A percentile compares a stretch with the other conserved stretches of the same genome.
Evolutionary conservation across 2,329 filamentous ascomycete species (phyloP).

Genomic region (Fusarium sulawesiense): DNA sequence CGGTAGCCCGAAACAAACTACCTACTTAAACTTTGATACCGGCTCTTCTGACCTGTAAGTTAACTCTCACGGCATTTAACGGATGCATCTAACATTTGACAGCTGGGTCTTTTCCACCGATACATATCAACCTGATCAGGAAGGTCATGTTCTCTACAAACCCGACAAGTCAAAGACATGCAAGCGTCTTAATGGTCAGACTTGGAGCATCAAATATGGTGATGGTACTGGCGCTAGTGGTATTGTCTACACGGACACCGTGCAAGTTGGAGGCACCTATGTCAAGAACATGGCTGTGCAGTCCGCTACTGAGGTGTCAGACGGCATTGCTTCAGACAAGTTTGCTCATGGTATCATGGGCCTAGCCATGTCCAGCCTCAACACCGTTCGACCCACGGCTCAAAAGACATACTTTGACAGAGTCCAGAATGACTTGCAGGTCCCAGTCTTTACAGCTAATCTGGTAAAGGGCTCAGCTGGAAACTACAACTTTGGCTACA

Average conservation of each 20-base stretch:
- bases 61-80: accelerated
- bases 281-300: conserved; percentile 73
- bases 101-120: conserved; percentile 77
- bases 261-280: conserved; percentile 69
- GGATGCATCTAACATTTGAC: conserved; percentile 29
- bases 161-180: conserved; percentile 57
- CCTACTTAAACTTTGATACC: conserved; percentile 79
- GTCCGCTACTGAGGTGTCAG: conserved; percentile 69
- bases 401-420: conserved; percentile 54
- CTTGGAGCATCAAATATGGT: conserved; percentile 72
- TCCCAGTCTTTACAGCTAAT: conserved; percentile 54
- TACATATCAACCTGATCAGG: conserved; percentile 59
- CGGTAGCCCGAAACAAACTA: conserved; percentile 65
- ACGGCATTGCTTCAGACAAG: conserved; percentile 50
- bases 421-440: conserved; percentile 44
- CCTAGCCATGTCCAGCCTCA: conserved; percentile 48
- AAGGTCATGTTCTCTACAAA: conserved; percentile 68
- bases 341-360: conserved; percentile 54
- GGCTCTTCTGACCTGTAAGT: conserved; percentile 62
- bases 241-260: conserved; percentile 73
- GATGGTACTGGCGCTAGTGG: conserved; percentile 73
- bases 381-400: conserved; percentile 49
- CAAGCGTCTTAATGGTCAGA: conserved; percentile 54
- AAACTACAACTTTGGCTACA: conserved; percentile 59
- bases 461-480: conserved; percentile 49